Evolutionary conservation across 2,329 filamentous ascomycete genomes (phyloP).

Genomic region (Aspergillus hortae): DNA sequence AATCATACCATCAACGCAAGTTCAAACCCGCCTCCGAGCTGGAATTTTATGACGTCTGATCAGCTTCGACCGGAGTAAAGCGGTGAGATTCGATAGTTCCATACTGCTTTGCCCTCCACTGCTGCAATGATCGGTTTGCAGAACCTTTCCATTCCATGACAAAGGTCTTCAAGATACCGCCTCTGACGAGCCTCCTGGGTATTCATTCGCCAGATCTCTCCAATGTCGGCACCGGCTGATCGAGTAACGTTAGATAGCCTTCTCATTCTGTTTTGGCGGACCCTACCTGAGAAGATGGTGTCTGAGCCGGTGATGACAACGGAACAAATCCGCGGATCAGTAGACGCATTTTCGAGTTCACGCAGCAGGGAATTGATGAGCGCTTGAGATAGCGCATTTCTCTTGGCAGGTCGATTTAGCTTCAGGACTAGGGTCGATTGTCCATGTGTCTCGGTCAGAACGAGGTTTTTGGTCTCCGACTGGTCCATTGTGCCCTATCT

Average conservation of each 20-base stretch:
- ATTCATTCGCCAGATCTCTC: conserved; percentile 7
- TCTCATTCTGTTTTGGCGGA: background rate
- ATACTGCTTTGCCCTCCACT: conserved; percentile 9
- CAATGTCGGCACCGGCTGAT: conserved; percentile 11
- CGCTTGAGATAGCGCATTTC: conserved; percentile 7
- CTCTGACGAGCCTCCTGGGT: conserved; percentile 1
- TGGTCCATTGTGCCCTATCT: background rate
- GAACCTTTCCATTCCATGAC: conserved; percentile 3
- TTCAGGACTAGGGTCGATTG: background rate
- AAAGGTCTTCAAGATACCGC: conserved; percentile 9
- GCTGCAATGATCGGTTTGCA: conserved; percentile 9
- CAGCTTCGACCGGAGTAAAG: background rate
- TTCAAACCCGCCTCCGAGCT: conserved; percentile 11
- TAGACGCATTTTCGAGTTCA: background rate
- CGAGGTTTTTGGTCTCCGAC: background rate
- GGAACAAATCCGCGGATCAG: background rate
- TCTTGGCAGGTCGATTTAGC: conserved; percentile 6
- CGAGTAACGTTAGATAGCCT: background rate
- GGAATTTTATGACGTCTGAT: background rate
- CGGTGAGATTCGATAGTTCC: background rate
- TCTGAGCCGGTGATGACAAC: conserved; percentile 7
- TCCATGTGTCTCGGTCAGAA: background rate
- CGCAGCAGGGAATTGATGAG: conserved; percentile 4
- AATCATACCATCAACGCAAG: conserved; percentile 8
- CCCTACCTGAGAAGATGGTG: conserved; percentile 7